Evolutionary conservation across 345 rosid species (phyloP).

Genomic region (Cardamine resedifolia): DNA sequence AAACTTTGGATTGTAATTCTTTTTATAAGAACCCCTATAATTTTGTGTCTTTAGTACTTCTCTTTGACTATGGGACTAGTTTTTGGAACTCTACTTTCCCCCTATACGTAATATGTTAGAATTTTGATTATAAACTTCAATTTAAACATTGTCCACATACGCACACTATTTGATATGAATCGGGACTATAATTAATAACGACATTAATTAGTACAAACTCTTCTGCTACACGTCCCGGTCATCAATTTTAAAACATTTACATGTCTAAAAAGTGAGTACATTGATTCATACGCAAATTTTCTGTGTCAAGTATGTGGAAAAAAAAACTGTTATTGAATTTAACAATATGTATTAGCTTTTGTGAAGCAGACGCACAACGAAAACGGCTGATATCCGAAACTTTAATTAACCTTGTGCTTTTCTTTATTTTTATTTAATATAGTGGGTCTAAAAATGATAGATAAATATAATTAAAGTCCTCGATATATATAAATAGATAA

Average conservation of each 20-base stretch:
- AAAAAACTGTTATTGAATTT: neutral
- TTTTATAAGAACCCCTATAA: neutral
- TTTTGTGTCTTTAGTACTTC: neutral
- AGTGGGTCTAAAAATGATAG: slow-evolving; percentile 15
- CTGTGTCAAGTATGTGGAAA: neutral
- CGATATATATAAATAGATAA: slow-evolving; percentile 1
- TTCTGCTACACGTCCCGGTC: neutral
- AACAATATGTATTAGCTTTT: slow-evolving; percentile 21
- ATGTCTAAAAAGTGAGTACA: neutral
- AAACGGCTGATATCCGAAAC: slow-evolving; percentile 31
- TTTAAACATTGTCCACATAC: neutral
- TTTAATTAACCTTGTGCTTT: slow-evolving; percentile 13
- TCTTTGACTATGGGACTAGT: neutral
- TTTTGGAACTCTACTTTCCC: neutral
- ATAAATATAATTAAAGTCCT: slow-evolving; percentile 18
- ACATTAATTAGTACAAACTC: neutral
- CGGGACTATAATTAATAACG: too few species aligned
- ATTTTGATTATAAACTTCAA: neutral
- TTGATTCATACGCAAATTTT: neutral
- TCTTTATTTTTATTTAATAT: slow-evolving; percentile 1
- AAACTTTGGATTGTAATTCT: neutral
- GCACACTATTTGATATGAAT: neutral
- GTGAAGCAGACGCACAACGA: slow-evolving; percentile 27
- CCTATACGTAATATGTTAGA: neutral
- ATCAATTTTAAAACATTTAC: neutral